Percentiles rank a stretch among this genome's conserved stretches.
phyloP scores from a whole-genome alignment of 2,329 filamentous ascomycete genomes.

The Stachybotrys chlorohalonatus region DNA sequence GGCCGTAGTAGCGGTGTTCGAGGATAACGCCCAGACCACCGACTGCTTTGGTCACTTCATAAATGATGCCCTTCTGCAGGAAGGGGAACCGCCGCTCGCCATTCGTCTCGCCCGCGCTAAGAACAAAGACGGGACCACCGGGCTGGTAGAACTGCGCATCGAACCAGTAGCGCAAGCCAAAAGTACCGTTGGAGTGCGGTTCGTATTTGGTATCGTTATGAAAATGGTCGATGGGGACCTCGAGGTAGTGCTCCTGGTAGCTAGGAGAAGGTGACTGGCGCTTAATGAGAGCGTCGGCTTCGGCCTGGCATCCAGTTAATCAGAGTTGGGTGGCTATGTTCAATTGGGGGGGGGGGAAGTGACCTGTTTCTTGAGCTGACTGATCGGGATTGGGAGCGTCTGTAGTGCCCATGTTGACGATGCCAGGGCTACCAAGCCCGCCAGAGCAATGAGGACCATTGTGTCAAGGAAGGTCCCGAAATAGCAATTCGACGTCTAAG shows the following conservation, averaged over 20 bases:
- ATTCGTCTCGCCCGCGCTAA: conserved; percentile 62
- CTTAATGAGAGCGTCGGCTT: not conserved
- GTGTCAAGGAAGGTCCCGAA: not conserved
- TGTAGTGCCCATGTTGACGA: not conserved
- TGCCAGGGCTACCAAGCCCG: not conserved
- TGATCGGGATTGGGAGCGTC: not conserved
- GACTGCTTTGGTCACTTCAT: conserved; percentile 60
- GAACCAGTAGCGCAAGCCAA: conserved; percentile 74
- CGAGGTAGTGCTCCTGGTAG: conserved; percentile 18
- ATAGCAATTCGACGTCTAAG: too few species aligned
- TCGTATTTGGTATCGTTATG: conserved; percentile 71
- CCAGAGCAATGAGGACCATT: not conserved
- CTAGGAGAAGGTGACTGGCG: not conserved
- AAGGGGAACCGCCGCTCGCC: conserved; percentile 56
- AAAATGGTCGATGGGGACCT: conserved; percentile 67
- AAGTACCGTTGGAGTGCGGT: conserved; percentile 61
- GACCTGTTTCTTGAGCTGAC: not conserved
- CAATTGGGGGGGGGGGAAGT: not conserved
- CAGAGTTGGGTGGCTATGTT: not conserved
- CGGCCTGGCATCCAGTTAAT: not conserved
- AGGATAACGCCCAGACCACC: conserved; percentile 70
- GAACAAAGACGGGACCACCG: conserved; percentile 73
- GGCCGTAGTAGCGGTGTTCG: conserved; percentile 83
- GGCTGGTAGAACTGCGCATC: conserved; percentile 65
- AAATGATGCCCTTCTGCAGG: conserved; percentile 69